These are phyloP conservation scores for Pseudopithomyces maydicus DNA, from an alignment of 2,329 filamentous ascomycete species.

Conservation along the genomic window DNA sequence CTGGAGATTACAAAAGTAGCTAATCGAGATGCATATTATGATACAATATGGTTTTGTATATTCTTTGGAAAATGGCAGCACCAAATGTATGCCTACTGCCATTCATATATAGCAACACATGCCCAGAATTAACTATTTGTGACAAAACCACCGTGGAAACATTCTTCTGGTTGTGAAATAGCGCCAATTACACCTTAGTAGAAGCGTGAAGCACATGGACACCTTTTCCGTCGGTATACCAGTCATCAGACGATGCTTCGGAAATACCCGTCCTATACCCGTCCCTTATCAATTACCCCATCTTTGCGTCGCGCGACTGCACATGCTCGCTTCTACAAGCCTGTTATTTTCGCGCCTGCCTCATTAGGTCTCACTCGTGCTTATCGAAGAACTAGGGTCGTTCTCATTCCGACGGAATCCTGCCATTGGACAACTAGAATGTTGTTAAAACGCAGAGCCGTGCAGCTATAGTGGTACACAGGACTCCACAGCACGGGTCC, in stretches of 20 bases:
- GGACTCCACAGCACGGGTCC: not conserved
- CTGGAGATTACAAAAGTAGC: slow-evolving; percentile 14
- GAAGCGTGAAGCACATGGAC: not conserved
- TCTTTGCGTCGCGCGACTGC: not conserved
- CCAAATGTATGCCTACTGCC: too few relatives aligned
- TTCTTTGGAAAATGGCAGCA: not conserved
- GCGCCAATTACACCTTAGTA: not conserved
- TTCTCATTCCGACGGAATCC: slow-evolving; percentile 7
- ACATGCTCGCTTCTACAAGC: not conserved
- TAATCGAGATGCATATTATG: not conserved
- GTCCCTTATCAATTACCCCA: slow-evolving; percentile 2
- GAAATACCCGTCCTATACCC: not conserved
- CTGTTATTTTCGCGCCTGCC: not conserved
- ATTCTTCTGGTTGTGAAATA: not conserved
- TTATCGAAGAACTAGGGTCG: not conserved
- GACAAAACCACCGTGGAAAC: not conserved
- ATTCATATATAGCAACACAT: too few relatives aligned
- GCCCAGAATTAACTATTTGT: not conserved
- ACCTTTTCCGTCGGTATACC: not conserved
- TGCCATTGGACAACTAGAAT: not conserved
- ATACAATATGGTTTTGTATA: not conserved
- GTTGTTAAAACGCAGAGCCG: slow-evolving; percentile 8
- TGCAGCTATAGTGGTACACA: not conserved
- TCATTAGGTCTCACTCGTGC: not conserved
- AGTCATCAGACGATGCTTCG: not conserved